Percentiles rank a stretch among this genome's conserved stretches.
Evolutionary conservation across 495 filamentous ascomycete genomes (phyloP).

Genomic region (Physcia stellaris): DNA sequence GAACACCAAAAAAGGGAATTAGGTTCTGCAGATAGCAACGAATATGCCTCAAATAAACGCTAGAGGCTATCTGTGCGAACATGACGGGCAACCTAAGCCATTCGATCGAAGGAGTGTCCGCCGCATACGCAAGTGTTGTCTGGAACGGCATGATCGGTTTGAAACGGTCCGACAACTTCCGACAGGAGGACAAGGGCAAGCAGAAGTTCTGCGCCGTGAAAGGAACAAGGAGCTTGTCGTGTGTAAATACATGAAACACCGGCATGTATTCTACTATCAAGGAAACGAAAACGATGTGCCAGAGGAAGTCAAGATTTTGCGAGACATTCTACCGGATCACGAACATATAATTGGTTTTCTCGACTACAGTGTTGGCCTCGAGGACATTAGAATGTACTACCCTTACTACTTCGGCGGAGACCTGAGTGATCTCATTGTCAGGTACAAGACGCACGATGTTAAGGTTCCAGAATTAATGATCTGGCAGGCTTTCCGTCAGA

Average conservation of each 20-base stretch:
- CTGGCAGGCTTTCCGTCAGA: background rate
- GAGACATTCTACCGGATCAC: background rate
- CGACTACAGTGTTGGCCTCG: background rate
- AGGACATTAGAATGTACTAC: background rate
- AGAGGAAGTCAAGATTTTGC: slow-evolving; percentile 2
- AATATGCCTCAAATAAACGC: too few species aligned
- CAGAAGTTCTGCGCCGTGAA: background rate
- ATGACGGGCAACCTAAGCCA: too few species aligned
- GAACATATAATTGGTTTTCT: background rate
- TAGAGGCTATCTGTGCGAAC: too few species aligned
- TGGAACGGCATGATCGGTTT: background rate
- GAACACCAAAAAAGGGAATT: too few species aligned
- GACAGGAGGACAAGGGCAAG: background rate
- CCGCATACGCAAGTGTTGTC: background rate
- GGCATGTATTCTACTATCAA: background rate
- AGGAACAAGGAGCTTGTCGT: background rate
- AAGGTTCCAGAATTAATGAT: slow-evolving; percentile 1
- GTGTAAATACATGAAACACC: background rate
- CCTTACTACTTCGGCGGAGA: background rate
- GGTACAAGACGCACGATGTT: background rate
- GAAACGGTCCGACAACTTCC: background rate
- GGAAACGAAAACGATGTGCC: background rate
- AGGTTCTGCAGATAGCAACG: too few species aligned
- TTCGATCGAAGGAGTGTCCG: too few species aligned
- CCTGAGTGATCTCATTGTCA: background rate